Percentiles rank a stretch among this genome's conserved stretches.
These are phyloP conservation scores for Colletotrichum acutatum DNA, from an alignment of 2,329 filamentous ascomycete species.

Conservation along the genomic window DNA sequence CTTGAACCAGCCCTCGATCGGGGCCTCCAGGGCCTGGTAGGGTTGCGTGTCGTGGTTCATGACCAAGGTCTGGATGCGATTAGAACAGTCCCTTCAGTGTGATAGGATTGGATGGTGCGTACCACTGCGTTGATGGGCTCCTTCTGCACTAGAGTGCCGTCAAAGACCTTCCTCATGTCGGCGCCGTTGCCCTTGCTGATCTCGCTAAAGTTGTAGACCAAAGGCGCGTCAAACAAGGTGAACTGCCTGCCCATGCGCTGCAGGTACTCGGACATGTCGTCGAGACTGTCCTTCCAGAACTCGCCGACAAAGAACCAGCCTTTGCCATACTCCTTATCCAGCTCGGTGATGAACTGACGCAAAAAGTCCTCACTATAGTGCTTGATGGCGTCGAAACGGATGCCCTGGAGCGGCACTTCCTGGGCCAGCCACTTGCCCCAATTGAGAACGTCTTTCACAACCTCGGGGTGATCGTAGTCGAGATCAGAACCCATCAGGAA, in stretches of 20 bases:
- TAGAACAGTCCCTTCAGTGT: too few relatives aligned
- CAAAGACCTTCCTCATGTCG: conserved; percentile 73
- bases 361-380: conserved; percentile 78
- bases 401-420: conserved; percentile 70
- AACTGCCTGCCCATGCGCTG: conserved; percentile 65
- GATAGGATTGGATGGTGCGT: background rate
- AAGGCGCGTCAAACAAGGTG: conserved; percentile 73
- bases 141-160: conserved; percentile 64
- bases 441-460: conserved; percentile 70
- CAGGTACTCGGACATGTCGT: conserved; percentile 47
- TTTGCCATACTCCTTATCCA: conserved; percentile 58
- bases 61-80: conserved; percentile 65
- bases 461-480: conserved; percentile 73
- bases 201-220: conserved; percentile 74
- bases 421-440: conserved; percentile 77
- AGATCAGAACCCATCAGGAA: conserved; percentile 80
- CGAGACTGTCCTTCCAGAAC: conserved; percentile 52
- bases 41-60: conserved; percentile 76
- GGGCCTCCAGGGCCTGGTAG: conserved; percentile 57
- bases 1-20: conserved; percentile 75
- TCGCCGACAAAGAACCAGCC: conserved; percentile 52
- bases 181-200: conserved; percentile 65
- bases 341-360: conserved; percentile 68
- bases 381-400: conserved; percentile 78
- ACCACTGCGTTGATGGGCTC: conserved; percentile 50